These are phyloP conservation scores for Candida odintsovae DNA, from an alignment of 805 yeast genomes.

Conservation along the genomic window DNA sequence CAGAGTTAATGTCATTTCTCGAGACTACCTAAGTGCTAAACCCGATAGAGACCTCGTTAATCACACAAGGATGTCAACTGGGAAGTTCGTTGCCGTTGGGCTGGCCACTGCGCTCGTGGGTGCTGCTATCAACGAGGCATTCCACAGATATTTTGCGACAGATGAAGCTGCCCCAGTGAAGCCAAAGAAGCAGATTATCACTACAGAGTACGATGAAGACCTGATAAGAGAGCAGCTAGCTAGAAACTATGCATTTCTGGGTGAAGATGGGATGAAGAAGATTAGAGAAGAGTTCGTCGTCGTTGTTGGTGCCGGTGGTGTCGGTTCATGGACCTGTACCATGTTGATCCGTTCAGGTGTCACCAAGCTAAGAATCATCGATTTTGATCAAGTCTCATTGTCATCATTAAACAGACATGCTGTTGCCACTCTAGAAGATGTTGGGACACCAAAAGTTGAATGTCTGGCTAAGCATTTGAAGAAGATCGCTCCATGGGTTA, in stretches of 20 bases:
- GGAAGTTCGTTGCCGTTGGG: constrained; percentile 4
- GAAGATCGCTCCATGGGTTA: constrained; percentile 90
- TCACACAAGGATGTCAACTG: background rate
- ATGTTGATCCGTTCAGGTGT: constrained; percentile 92
- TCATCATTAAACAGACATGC: constrained; percentile 93
- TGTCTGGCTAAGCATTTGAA: constrained; percentile 64
- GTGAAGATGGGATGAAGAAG: constrained; percentile 74
- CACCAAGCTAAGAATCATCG: constrained; percentile 70
- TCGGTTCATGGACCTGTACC: constrained; percentile 93
- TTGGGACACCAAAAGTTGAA: constrained; percentile 85
- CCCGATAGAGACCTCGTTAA: background rate
- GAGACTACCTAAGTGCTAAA: background rate
- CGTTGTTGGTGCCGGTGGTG: constrained; percentile 96
- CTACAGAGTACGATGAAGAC: constrained; percentile 46
- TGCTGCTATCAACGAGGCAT: constrained; percentile 13
- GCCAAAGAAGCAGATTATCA: constrained; percentile 2
- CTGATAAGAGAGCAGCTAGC: constrained; percentile 89
- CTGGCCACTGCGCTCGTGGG: constrained; percentile 6
- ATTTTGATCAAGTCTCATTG: constrained; percentile 93
- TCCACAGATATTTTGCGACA: constrained; percentile 12
- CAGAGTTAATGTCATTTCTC: background rate
- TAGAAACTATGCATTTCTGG: constrained; percentile 86
- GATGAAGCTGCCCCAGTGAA: background rate
- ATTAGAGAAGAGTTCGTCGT: constrained; percentile 69
- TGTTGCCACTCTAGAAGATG: constrained; percentile 86